Conservation (phyloP, 768 basidiomycete species). For the Naganishia vishniacii region DNA sequence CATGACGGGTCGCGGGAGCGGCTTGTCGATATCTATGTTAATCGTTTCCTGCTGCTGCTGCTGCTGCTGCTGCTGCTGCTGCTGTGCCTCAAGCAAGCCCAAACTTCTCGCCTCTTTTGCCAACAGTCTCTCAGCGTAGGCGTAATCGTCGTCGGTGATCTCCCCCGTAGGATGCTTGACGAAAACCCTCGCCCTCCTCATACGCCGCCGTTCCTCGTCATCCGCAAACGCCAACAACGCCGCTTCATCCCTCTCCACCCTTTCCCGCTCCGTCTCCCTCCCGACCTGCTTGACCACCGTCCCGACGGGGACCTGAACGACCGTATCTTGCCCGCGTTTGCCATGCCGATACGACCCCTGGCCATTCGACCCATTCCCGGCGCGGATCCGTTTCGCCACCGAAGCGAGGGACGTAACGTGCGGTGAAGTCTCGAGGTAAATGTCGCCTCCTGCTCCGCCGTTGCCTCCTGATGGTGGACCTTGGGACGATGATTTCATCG, state of each 20-base stretch:
- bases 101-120: slow-evolving; percentile 32
- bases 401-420: slow-evolving; percentile 71
- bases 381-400: slow-evolving; percentile 65
- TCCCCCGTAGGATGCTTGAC: slow-evolving; percentile 37
- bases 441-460: slow-evolving; percentile 80
- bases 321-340: slow-evolving; percentile 62
- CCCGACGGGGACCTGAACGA: slow-evolving; percentile 79
- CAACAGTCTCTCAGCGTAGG: slow-evolving; percentile 34
- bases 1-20: slow-evolving; percentile 48
- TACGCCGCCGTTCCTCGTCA: slow-evolving; percentile 53
- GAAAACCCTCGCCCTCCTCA: slow-evolving; percentile 36
- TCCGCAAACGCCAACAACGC: slow-evolving; percentile 41
- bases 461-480: slow-evolving; percentile 91
- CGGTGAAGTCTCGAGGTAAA: slow-evolving; percentile 75
- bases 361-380: slow-evolving; percentile 64
- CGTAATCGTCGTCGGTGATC: slow-evolving; percentile 33
- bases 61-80: slow-evolving; percentile 27
- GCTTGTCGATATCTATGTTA: slow-evolving; percentile 34
- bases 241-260: slow-evolving; percentile 66
- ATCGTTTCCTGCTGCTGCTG: slow-evolving; percentile 31
- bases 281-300: slow-evolving; percentile 77
- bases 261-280: slow-evolving; percentile 59
- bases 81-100: slow-evolving; percentile 8
- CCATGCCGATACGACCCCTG: slow-evolving; percentile 86
- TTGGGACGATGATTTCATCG: slow-evolving; percentile 74